These are phyloP conservation scores for Aspergillus wentii DNA, from an alignment of 495 filamentous ascomycete species.

Conservation along the genomic window DNA sequence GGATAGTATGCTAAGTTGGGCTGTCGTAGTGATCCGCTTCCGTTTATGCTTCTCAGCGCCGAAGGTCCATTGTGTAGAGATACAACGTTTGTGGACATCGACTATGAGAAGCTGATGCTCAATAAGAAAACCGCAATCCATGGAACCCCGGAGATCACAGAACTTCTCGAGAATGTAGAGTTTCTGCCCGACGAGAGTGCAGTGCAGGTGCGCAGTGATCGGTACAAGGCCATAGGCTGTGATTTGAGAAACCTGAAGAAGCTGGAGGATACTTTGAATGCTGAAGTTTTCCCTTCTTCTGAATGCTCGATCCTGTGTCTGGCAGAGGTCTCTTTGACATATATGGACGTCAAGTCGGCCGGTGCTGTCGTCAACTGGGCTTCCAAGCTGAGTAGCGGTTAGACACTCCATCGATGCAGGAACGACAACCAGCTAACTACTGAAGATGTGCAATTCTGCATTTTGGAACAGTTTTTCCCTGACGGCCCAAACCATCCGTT, in stretches of 20 bases:
- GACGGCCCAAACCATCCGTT: constrained; percentile 75
- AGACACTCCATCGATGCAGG: constrained; percentile 2
- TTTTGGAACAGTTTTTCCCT: constrained; percentile 86
- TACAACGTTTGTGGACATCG: constrained; percentile 76
- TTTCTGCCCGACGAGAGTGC: constrained; percentile 34
- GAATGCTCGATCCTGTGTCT: constrained; percentile 67
- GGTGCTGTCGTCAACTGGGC: constrained; percentile 71
- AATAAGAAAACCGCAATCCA: constrained; percentile 66
- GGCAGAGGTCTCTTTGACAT: constrained; percentile 86
- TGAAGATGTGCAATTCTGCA: constrained; percentile 59
- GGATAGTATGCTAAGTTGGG: constrained; percentile 20
- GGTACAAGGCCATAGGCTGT: constrained; percentile 77
- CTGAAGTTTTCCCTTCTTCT: constrained; percentile 45
- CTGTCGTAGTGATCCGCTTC: constrained; percentile 72
- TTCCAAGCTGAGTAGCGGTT: constrained; percentile 58
- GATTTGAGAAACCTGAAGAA: constrained; percentile 64
- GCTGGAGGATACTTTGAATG: constrained; percentile 52
- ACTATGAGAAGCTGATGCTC: constrained; percentile 75
- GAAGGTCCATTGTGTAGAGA: constrained; percentile 50
- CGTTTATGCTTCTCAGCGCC: constrained; percentile 72
- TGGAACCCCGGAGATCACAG: constrained; percentile 51
- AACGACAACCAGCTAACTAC: neutral
- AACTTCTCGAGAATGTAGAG: constrained; percentile 45
- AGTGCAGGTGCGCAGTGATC: constrained; percentile 56
- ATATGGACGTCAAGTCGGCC: constrained; percentile 76